Conservation (phyloP, 495 filamentous ascomycete species). For the Hypoxylon subgilvum region DNA sequence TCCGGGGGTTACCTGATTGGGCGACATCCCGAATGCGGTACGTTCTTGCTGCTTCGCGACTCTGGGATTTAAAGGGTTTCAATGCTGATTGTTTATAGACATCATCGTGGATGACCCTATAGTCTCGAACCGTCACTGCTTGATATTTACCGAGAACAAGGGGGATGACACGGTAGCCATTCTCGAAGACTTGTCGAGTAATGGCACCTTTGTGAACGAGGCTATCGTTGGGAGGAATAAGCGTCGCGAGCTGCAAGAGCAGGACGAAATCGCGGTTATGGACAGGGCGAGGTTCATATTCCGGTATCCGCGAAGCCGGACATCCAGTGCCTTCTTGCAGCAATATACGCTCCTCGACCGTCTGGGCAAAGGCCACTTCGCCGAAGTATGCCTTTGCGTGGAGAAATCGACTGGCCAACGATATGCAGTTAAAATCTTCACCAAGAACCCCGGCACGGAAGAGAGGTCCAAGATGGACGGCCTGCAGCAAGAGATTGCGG, state of each 20-base stretch:
- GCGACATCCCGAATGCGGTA: constrained; percentile 93
- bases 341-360: constrained; percentile 85
- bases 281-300: constrained; percentile 86
- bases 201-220: constrained; percentile 96
- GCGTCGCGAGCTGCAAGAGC: constrained; percentile 81
- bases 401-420: constrained; percentile 81
- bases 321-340: constrained; percentile 78
- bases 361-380: constrained; percentile 96
- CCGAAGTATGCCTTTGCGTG: constrained; percentile 88
- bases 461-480: constrained; percentile 83
- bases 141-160: constrained; percentile 87
- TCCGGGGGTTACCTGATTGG: constrained; percentile 91
- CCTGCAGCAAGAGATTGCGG: constrained; percentile 92
- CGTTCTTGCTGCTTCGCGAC: constrained; percentile 37
- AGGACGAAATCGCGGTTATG: constrained; percentile 87
- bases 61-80: constrained; percentile 1
- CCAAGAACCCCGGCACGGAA: constrained; percentile 75
- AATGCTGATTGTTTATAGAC: constrained; percentile 59
- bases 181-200: constrained; percentile 91
- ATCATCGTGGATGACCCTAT: constrained; percentile 76
- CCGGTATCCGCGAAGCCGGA: constrained; percentile 78
- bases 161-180: constrained; percentile 79
- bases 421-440: constrained; percentile 94
- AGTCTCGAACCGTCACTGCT: constrained; percentile 94
- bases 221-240: constrained; percentile 90